Conservation (phyloP, 345 rosid species). For the Mallotus nudiflorus region DNA sequence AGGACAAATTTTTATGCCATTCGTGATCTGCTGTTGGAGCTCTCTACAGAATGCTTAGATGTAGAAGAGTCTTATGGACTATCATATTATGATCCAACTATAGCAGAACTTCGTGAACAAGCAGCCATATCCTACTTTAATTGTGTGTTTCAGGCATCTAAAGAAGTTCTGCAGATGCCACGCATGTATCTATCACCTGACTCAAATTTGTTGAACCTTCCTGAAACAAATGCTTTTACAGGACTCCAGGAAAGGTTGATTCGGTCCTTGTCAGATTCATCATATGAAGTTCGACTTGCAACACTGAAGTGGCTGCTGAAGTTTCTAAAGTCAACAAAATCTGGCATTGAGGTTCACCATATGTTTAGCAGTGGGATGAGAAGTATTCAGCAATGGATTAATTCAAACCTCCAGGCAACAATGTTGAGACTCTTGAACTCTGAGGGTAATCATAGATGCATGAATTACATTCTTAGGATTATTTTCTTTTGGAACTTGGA, state of each 20-base stretch:
- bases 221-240: slow-evolving; percentile 35
- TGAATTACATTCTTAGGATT: slow-evolving; percentile 67
- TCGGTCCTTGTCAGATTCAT: slow-evolving; percentile 63
- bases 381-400: slow-evolving; percentile 62
- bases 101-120: slow-evolving; percentile 76
- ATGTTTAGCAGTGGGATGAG: slow-evolving; percentile 35
- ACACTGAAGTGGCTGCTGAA: slow-evolving; percentile 83
- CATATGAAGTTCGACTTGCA: slow-evolving; percentile 85
- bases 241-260: slow-evolving; percentile 58
- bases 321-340: slow-evolving; percentile 56
- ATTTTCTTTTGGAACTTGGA: slow-evolving; percentile 76
- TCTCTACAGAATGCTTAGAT: slow-evolving; percentile 68
- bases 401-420: slow-evolving; percentile 55
- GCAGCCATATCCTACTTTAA: slow-evolving; percentile 79
- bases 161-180: slow-evolving; percentile 44
- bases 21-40: slow-evolving; percentile 58
- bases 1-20: slow-evolving; percentile 41
- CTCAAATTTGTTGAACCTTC: slow-evolving; percentile 21
- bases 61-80: slow-evolving; percentile 51
- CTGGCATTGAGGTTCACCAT: slow-evolving; percentile 25
- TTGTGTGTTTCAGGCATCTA: slow-evolving; percentile 63
- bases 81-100: slow-evolving; percentile 74
- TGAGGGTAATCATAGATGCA: slow-evolving; percentile 74
- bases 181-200: slow-evolving; percentile 28
- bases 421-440: slow-evolving; percentile 54